These are phyloP conservation scores for Clonostachys rosea DNA, from an alignment of 2,329 filamentous ascomycete genomes.

Conservation along the genomic window DNA sequence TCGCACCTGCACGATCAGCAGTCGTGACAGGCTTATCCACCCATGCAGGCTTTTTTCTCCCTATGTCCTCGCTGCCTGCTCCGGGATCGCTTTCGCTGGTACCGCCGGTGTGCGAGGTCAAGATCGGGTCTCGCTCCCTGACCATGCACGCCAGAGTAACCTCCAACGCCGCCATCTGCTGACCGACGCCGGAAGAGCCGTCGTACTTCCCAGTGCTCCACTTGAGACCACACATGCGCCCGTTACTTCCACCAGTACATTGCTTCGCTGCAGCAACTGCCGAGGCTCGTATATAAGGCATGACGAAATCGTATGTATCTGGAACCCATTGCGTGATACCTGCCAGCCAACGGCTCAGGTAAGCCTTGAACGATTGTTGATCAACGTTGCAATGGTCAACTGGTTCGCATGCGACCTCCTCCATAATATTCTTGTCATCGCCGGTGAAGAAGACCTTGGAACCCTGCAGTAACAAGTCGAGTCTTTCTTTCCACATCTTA, in stretches of 20 bases:
- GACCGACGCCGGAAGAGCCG: constrained; percentile 57
- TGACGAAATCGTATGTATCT: constrained; percentile 46
- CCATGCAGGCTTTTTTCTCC: constrained; percentile 20
- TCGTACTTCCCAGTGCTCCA: constrained; percentile 56
- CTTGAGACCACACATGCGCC: constrained; percentile 54
- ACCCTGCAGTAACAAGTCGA: constrained; percentile 51
- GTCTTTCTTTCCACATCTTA: constrained; percentile 50
- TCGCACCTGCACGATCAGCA: constrained; percentile 65
- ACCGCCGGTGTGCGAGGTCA: constrained; percentile 50
- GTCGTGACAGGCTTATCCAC: constrained; percentile 31
- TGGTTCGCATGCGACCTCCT: constrained; percentile 61
- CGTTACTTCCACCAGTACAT: constrained; percentile 52
- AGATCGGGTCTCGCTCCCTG: constrained; percentile 29
- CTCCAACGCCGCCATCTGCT: constrained; percentile 68
- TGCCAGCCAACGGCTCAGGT: constrained; percentile 57
- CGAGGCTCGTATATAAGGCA: constrained; percentile 47
- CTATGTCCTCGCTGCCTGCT: constrained; percentile 40
- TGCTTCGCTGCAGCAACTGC: constrained; percentile 52
- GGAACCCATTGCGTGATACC: constrained; percentile 60
- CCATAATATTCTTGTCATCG: constrained; percentile 51
- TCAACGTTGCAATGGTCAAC: constrained; percentile 57
- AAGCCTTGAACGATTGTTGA: constrained; percentile 61
- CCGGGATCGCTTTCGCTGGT: constrained; percentile 44
- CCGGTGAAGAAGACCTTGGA: constrained; percentile 50
- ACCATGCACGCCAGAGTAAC: constrained; percentile 60